Base-by-base conservation (phyloP, 2,329 filamentous ascomycete genomes). In the Ceratocystis eucalypticola region DNA sequence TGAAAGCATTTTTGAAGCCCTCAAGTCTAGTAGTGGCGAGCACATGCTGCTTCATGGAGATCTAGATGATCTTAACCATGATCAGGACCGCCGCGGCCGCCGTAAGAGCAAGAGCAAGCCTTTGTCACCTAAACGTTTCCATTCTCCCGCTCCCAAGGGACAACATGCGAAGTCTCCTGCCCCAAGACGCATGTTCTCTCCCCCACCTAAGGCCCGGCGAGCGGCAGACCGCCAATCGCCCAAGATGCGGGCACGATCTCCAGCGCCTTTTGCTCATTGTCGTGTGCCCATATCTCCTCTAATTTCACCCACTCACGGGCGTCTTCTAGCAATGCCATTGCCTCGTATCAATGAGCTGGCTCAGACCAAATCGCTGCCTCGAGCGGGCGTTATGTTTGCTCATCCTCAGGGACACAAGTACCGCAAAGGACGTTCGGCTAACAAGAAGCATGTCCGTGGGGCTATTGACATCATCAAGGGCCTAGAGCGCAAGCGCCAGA, bases 391-490 rank as follows among this genome's bases (percentile, higher is more conserved):
- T 70, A 82, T 88, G 69, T 89, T 89, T 74, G 84, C 80, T 45
- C 46, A 59, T 33, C 55, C 41, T 41, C 53, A 15, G 25, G 53
- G 53, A 33, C 28, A 59, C 12, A 78, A 81, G 59, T 74, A 78
- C 71, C 76, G 80, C 71, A 75, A 80, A 69, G 71, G 73, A 69
- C 75, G 79, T 64, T 67, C 69, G 6, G 71, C 74, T 5, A 72
- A 73, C 62, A 82, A 87, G 63, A 77, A 84, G 53, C 91, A 94
- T 69, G 83, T 90, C 8, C 88, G 94, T 69, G 91, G 91, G n/a
- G 92, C 94, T 45, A 95, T 99, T 70, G 94, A 97, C 75, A 99
- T 96, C 69, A 89, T 96, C 76, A 96, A 96, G 75, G 94, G 94
- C 7, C 83, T 99, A 1, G 94, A 99, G 78, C 88, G 89, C 76